Conservation (phyloP, 371 early-diverging fungal genomes). For the Mortierella polycephala region DNA sequence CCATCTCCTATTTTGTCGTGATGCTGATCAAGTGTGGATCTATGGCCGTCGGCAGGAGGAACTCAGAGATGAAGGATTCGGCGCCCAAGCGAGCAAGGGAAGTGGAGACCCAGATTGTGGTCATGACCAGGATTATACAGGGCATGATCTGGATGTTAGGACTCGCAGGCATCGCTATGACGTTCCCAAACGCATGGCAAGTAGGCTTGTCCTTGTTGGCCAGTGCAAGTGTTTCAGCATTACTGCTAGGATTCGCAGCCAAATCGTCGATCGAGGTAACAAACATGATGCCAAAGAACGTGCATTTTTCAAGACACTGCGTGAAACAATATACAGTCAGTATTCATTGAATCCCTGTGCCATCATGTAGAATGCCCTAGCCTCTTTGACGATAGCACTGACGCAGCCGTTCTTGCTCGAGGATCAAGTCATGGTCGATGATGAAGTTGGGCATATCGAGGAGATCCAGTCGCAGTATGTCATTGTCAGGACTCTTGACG, state of each 20-base stretch:
- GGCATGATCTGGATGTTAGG: conserved; percentile 49
- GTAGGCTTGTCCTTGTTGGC: conserved; percentile 55
- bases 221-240: conserved; percentile 53
- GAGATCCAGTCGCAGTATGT: conserved; percentile 57
- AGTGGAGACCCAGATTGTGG: conserved; percentile 54
- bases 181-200: conserved; percentile 58
- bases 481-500: conserved; percentile 52
- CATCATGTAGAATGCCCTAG: conserved; percentile 45
- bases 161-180: conserved; percentile 52
- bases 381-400: conserved; percentile 55
- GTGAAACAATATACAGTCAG: too few species aligned
- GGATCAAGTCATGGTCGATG: conserved; percentile 51
- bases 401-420: conserved; percentile 56
- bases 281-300: background rate
- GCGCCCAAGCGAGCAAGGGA: conserved; percentile 37
- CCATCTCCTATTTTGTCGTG: conserved; percentile 43
- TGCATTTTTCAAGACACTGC: too few species aligned
- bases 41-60: conserved; percentile 34
- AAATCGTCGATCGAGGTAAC: conserved; percentile 54
- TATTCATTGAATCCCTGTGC: background rate
- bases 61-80: conserved; percentile 27
- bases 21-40: conserved; percentile 53
- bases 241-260: conserved; percentile 56
- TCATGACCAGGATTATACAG: conserved; percentile 55
- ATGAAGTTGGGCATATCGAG: conserved; percentile 49